Percentiles rank a stretch among this genome's conserved stretches.
phyloP scores from a whole-genome alignment of 2,329 filamentous ascomycete genomes.

The Sporothrix mexicana region DNA sequence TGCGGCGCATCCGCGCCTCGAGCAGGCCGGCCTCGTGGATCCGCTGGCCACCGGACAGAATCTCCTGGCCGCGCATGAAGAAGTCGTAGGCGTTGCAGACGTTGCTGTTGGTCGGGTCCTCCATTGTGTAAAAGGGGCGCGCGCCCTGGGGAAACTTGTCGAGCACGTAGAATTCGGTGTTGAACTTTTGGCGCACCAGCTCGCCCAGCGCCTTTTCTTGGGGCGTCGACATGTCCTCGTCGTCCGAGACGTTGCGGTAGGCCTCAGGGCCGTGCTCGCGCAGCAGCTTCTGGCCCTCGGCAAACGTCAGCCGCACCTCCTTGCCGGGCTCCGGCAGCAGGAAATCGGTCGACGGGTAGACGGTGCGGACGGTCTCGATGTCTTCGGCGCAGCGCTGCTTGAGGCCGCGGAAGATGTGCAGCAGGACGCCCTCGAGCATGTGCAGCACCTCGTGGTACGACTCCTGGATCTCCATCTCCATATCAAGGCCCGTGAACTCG shows the following conservation, averaged over 20 bases:
- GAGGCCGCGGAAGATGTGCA: conserved; percentile 80
- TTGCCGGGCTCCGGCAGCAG: conserved; percentile 76
- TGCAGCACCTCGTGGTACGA: conserved; percentile 76
- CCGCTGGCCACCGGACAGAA: conserved; percentile 89
- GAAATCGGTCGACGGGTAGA: conserved; percentile 80
- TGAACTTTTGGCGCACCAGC: conserved; percentile 84
- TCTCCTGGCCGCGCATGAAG: conserved; percentile 91
- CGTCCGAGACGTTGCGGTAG: conserved; percentile 70
- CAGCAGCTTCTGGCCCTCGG: conserved; percentile 77
- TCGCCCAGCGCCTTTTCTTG: conserved; percentile 89
- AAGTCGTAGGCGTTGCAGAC: conserved; percentile 74
- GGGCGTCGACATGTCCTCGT: conserved; percentile 79
- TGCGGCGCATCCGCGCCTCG: conserved; percentile 74
- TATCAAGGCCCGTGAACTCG: conserved; percentile 86
- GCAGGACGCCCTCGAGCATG: conserved; percentile 74
- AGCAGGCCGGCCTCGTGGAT: conserved; percentile 80
- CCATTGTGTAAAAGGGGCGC: conserved; percentile 91
- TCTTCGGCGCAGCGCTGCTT: conserved; percentile 70
- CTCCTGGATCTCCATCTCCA: conserved; percentile 87
- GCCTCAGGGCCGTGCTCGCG: conserved; percentile 74
- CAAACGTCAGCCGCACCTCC: conserved; percentile 77
- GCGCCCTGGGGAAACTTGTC: conserved; percentile 94
- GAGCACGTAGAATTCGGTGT: conserved; percentile 94
- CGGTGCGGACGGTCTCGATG: conserved; percentile 72
- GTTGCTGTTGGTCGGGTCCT: conserved; percentile 68